These are phyloP conservation scores for Gracilaria caudata DNA, from an alignment of 23 red algal genomes.

Conservation along the genomic window DNA sequence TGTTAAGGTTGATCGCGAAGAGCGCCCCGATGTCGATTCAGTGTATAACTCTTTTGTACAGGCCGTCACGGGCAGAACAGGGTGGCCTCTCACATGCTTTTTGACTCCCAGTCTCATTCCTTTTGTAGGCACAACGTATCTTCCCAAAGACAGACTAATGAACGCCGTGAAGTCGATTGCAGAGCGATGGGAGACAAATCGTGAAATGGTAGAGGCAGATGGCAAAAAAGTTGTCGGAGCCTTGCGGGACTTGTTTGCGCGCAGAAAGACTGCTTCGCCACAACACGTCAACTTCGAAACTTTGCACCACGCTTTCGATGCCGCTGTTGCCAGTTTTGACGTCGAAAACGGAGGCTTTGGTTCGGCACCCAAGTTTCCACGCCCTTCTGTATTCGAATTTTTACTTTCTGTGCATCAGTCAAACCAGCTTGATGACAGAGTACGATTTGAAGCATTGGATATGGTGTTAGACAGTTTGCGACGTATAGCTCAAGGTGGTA, in stretches of 20 bases:
- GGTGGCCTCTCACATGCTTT: conserved; percentile 86
- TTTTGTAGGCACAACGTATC: conserved; percentile 84
- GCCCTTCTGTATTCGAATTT: conserved; percentile 80
- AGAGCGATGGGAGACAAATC: conserved; percentile 62
- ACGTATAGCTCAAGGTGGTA: conserved; percentile 74
- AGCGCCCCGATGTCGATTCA: conserved; percentile 83
- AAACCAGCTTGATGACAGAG: conserved; percentile 21
- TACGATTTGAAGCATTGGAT: conserved; percentile 53
- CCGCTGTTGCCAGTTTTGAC: conserved; percentile 74
- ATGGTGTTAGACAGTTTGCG: conserved; percentile 77
- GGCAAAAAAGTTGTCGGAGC: conserved; percentile 50
- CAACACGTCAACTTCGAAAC: not conserved
- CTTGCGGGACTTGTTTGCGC: conserved; percentile 49
- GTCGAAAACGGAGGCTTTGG: conserved; percentile 83
- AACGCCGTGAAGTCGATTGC: conserved; percentile 69
- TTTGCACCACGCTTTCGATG: conserved; percentile 51
- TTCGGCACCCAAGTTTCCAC: conserved; percentile 84
- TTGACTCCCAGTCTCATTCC: conserved; percentile 74
- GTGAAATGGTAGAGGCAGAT: conserved; percentile 66
- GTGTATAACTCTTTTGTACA: conserved; percentile 84
- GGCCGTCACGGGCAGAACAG: conserved; percentile 70
- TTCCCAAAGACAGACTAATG: conserved; percentile 69
- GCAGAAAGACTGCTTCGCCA: not conserved
- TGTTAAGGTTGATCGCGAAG: conserved; percentile 84
- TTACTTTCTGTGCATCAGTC: conserved; percentile 45